Evolutionary conservation across 768 basidiomycete species (phyloP).

Genomic region (Macrolepiota albuminosa): DNA sequence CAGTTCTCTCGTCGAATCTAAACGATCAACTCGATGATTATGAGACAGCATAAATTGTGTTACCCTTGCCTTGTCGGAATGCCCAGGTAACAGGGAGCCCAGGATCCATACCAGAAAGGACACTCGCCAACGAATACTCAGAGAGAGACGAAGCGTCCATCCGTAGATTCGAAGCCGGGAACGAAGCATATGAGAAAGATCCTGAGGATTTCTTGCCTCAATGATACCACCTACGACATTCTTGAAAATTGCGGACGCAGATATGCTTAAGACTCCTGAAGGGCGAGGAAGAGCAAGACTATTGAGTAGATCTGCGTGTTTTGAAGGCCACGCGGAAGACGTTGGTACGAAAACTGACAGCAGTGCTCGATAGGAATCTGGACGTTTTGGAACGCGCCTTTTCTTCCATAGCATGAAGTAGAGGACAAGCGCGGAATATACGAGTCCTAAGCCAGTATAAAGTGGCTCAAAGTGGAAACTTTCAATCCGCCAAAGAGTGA

Average conservation of each 20-base stretch:
- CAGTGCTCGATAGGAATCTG: constrained; percentile 28
- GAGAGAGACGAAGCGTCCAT: constrained; percentile 29
- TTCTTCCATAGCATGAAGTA: neutral
- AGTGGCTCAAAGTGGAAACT: neutral
- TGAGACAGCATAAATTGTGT: neutral
- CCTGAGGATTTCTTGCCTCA: constrained; percentile 39
- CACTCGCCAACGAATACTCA: constrained; percentile 29
- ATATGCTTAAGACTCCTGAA: constrained; percentile 23
- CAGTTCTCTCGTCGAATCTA: neutral
- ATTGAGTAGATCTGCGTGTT: constrained; percentile 28
- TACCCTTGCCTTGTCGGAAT: constrained; percentile 4
- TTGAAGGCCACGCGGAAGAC: constrained; percentile 38
- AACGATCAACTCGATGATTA: neutral
- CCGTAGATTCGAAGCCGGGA: constrained; percentile 29
- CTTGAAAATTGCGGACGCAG: constrained; percentile 30
- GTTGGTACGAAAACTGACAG: constrained; percentile 38
- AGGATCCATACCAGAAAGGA: constrained; percentile 32
- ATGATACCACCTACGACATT: constrained; percentile 33
- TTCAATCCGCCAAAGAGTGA: neutral
- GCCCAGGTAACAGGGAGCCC: constrained; percentile 16
- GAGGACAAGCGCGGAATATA: neutral
- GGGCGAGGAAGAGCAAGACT: constrained; percentile 5
- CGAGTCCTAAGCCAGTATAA: neutral
- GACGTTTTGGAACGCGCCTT: neutral
- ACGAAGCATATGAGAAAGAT: constrained; percentile 33